Evolutionary conservation across 441 rosid species (phyloP), one percentile per base, ranked within the genome.

Genomic region (Daphne laureola): DNA sequence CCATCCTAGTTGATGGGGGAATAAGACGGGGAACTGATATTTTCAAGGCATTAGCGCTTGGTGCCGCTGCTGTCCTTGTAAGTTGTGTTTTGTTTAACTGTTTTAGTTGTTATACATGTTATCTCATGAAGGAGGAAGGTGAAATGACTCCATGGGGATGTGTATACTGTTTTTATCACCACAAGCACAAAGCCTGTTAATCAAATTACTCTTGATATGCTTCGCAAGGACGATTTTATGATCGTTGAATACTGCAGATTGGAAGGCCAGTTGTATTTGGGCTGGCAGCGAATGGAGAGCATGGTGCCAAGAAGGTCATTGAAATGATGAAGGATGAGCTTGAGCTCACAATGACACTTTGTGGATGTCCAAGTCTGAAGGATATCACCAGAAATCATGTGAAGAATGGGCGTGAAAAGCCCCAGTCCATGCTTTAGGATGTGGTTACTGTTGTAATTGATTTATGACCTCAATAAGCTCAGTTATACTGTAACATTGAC

Each of bases 21-120:
- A 71, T 87, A 7, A 63, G 96, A 56, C 81, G 95, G 49, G 98
- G 96, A 59, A 81, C 95, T 0, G 90, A 92, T 64, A 75, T 92
- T 67, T 87, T 92, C 81, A 89, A 90, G 67, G 95, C 98, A 1
- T 66, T 90, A 57, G 95, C 92, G 25, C 87, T 90, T 0, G 96
- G 96, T 27, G 98, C 90, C 27, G 77, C 80, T 68, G 88, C 88
- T 63, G 85, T 91, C 47, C 86, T 87, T 51, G 96, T 85, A 78
- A 73, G 79, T 51, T 62, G 55, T 23, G 46, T 31, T 48, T 36
- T 21, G 12, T 26, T 16, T 17, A 15, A 16, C 23, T 25, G 13
- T 7, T 47, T 47, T 47, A 47, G 50, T 8, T n/a, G 25, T 6
- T 31, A 31, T 31, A 31, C 38, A 31, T 31, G 38, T 31, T 31